Conservation (phyloP, 2,329 filamentous ascomycete species). For the Dothideomycetes sp. region DNA sequence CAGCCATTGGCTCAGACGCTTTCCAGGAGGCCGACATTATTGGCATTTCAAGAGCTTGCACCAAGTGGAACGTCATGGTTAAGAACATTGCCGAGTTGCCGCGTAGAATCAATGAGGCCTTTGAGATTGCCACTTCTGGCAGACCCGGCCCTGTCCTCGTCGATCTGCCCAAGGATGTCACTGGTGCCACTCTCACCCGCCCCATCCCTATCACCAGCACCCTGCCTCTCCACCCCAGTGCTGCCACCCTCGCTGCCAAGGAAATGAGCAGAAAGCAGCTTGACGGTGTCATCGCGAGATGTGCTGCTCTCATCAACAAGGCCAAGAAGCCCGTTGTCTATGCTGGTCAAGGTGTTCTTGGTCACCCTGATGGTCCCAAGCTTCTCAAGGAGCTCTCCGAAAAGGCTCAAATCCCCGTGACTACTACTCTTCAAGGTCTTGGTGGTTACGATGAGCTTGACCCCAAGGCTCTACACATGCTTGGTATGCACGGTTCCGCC, state of each 20-base stretch:
- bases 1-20: conserved; percentile 84
- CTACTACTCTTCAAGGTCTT: conserved; percentile 88
- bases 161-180: conserved; percentile 94
- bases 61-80: conserved; percentile 99
- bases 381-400: conserved; percentile 80
- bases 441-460: conserved; percentile 90
- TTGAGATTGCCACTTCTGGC: conserved; percentile 92
- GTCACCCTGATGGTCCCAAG: conserved; percentile 66
- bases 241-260: conserved; percentile 72
- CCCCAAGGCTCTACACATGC: conserved; percentile 92
- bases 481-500: conserved; percentile 94
- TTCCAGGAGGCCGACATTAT: conserved; percentile 96
- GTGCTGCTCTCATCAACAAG: conserved; percentile 73
- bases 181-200: conserved; percentile 69
- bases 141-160: conserved; percentile 90
- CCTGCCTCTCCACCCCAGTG: conserved; percentile 72
- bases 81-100: conserved; percentile 91
- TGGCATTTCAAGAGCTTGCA: conserved; percentile 88
- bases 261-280: conserved; percentile 66
- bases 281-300: conserved; percentile 61
- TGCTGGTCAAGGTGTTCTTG: conserved; percentile 82
- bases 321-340: conserved; percentile 94
- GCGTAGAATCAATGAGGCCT: conserved; percentile 90
- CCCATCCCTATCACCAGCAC: conserved; percentile 71
- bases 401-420: conserved; percentile 86